Evolutionary conservation across 2,329 filamentous ascomycete species (phyloP).

Genomic region (Aspergillus ochraceoroseus): DNA sequence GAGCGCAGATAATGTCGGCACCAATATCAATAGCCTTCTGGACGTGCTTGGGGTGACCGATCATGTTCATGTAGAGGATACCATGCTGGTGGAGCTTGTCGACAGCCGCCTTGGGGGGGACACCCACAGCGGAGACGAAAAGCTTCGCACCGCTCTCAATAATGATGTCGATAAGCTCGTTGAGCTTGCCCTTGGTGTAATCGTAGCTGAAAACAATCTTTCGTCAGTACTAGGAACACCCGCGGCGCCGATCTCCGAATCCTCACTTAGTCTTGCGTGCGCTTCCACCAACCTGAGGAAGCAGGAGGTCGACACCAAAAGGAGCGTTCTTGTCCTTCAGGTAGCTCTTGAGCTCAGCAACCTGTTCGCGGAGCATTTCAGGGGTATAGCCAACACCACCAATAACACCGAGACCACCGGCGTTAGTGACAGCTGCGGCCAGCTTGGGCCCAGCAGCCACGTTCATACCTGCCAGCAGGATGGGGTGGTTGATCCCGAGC

Average conservation of each 20-base stretch:
- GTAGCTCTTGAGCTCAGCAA: constrained; percentile 75
- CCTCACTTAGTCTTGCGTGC: constrained; percentile 88
- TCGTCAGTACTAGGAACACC: no score
- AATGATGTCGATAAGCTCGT: constrained; percentile 83
- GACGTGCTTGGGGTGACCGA: constrained; percentile 98
- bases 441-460: constrained; percentile 94
- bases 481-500: constrained; percentile 93
- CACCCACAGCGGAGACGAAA: constrained; percentile 94
- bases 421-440: constrained; percentile 93
- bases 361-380: constrained; percentile 93
- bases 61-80: constrained; percentile 99
- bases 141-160: constrained; percentile 87
- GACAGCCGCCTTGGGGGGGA: constrained; percentile 82
- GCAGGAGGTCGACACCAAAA: constrained; percentile 52
- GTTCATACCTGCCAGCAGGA: constrained; percentile 98
- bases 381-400: constrained; percentile 89
- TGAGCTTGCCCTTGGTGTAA: constrained; percentile 98
- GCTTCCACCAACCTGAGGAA: constrained; percentile 89
- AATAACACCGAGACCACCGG: constrained; percentile 92
- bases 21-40: constrained; percentile 90
- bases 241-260: neutral
- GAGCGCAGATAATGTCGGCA: constrained; percentile 94
- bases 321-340: constrained; percentile 23
- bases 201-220: constrained; percentile 66
- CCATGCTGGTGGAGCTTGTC: constrained; percentile 83